Base-by-base conservation (phyloP, 1,139 yeast species). In the Blastobotrys elegans region DNA sequence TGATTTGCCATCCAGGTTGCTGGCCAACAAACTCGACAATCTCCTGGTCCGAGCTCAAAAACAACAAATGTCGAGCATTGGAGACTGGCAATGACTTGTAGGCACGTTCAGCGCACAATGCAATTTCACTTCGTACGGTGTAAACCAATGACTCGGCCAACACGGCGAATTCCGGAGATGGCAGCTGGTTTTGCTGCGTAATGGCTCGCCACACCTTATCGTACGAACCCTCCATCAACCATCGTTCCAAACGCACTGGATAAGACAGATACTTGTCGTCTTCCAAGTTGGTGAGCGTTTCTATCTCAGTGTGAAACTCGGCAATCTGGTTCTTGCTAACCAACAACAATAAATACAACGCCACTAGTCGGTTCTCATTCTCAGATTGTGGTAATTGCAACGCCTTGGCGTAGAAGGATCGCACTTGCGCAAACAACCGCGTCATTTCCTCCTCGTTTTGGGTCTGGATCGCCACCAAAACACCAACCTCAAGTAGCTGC, bases 141-240 rank as follows among this genome's bases (percentile, higher is more conserved):
- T 76, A 74, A 58, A 82, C 78, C 63, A 89, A 75, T 26, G 86
- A 57, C 52, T 68, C 70, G 26, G 73, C 71, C 43, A 71, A 57
- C 29, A 70, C 58, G 30, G 70, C 68, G 52, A 69, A 71, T 54
- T 71, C 76, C 17, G 70, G 71, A 16, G 74, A 66, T 16, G 80
- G 80, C 46, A 76, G 75, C 60, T 77, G 66, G 41, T 67, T 56
- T 45, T 61, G 53, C 51, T 69, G 68, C 4, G 73, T 72, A 70
- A 83, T 77, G 48, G 87, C 76, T 58, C 82, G 83, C 86, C 95
- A 86, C 47, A 92, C 92, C 68, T 87, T 87, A 65, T 88, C 94
- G 67, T 90, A 92, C 55, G 92, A 85, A 40, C 98, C 98, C 66
- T 92, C 98, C 86, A 92, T 89, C 56, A 92, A 77, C 82, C 95